Conservation (phyloP, 768 basidiomycete genomes). For the Lentinula guzmanii region DNA sequence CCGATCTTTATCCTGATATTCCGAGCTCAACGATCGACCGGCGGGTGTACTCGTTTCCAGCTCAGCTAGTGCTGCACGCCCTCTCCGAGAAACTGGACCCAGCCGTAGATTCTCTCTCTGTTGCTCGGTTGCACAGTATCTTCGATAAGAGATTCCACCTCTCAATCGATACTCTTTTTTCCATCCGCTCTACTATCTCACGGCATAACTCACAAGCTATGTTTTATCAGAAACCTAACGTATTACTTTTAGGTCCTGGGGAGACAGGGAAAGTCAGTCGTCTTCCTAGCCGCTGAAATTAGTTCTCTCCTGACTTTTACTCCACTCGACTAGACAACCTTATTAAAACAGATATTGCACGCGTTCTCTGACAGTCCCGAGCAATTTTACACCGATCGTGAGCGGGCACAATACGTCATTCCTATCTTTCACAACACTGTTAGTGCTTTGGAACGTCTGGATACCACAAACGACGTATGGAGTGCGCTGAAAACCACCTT, state of each 20-base stretch:
- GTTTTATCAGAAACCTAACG: too few species aligned
- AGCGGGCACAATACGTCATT: background rate
- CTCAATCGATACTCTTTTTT: background rate
- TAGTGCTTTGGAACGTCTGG: background rate
- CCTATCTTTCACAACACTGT: background rate
- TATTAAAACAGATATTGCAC: constrained; percentile 76
- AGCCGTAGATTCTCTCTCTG: background rate
- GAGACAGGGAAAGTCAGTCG: constrained; percentile 59
- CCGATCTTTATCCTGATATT: background rate
- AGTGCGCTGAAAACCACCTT: too few species aligned
- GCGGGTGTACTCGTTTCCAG: background rate
- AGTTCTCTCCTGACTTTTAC: constrained; percentile 1
- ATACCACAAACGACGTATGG: too few species aligned
- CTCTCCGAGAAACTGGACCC: background rate
- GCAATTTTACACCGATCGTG: background rate
- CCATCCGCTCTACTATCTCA: too few species aligned
- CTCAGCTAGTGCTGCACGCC: background rate
- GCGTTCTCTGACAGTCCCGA: background rate
- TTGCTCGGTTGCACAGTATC: background rate
- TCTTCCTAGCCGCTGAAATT: constrained; percentile 36
- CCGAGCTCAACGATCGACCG: background rate
- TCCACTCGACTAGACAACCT: constrained; percentile 54
- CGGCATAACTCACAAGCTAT: too few species aligned
- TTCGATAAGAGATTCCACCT: background rate
- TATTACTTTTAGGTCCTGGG: too few species aligned